These are phyloP conservation scores for Boletus insuetus DNA, from an alignment of 768 basidiomycete genomes.

Conservation along the genomic window DNA sequence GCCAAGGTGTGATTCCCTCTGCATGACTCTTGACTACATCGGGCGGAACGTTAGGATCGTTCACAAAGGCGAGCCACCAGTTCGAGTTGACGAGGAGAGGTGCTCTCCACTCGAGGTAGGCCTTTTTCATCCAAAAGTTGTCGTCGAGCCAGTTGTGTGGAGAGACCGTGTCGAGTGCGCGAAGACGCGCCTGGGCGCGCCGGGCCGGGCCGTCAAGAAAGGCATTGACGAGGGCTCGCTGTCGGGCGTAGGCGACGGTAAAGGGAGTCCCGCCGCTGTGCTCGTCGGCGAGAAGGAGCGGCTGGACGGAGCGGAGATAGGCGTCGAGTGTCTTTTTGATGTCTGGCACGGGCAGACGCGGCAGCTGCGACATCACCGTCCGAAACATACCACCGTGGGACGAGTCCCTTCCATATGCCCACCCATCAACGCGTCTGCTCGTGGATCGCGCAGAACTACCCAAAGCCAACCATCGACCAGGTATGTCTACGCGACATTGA, in stretches of 20 bases:
- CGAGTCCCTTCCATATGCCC: conserved; percentile 21
- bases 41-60: conserved; percentile 64
- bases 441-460: conserved; percentile 58
- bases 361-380: conserved; percentile 36
- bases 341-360: conserved; percentile 81
- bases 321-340: conserved; percentile 70
- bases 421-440: conserved; percentile 34
- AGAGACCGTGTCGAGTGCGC: conserved; percentile 78
- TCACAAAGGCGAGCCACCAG: conserved; percentile 89
- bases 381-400: conserved; percentile 12
- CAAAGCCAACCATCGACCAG: conserved; percentile 61
- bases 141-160: conserved; percentile 95
- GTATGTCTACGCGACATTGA: conserved; percentile 33
- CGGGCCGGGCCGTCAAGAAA: conserved; percentile 9
- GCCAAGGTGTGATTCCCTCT: conserved; percentile 69
- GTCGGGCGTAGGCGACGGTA: conserved; percentile 19
- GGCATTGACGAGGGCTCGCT: conserved; percentile 20
- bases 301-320: conserved; percentile 77
- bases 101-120: conserved; percentile 85
- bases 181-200: conserved; percentile 21
- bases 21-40: conserved; percentile 23
- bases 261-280: conserved; percentile 52
- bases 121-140: conserved; percentile 85
- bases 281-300: conserved; percentile 76
- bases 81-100: conserved; percentile 90